Percentiles rank a stretch among this genome's conserved stretches.
Evolutionary conservation across 306 rosid genomes (phyloP).

Genomic region (Casuarina cunninghamiana): DNA sequence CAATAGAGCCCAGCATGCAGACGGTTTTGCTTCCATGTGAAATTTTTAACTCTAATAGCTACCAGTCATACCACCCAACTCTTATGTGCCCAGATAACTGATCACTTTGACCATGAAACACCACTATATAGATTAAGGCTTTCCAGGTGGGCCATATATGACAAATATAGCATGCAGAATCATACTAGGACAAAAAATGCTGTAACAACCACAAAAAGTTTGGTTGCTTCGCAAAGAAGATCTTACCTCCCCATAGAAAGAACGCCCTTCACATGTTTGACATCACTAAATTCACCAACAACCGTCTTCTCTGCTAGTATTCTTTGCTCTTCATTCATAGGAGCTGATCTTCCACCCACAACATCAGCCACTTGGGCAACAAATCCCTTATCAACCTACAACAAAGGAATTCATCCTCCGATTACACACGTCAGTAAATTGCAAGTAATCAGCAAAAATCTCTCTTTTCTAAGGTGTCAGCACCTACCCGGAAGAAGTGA

Average conservation of each 20-base stretch:
- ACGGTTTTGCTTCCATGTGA: neutral
- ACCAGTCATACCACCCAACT: neutral
- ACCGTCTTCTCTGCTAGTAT: slow-evolving; percentile 65
- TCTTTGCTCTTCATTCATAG: slow-evolving; percentile 83
- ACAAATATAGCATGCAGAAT: neutral
- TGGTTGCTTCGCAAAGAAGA: slow-evolving; percentile 11
- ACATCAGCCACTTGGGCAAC: slow-evolving; percentile 98
- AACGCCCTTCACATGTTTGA: slow-evolving; percentile 91
- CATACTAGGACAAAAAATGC: neutral
- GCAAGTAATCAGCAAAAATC: neutral
- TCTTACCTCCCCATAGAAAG: slow-evolving; percentile 96
- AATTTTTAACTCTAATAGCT: neutral
- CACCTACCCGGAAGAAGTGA: slow-evolving; percentile 81
- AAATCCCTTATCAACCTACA: slow-evolving; percentile 87
- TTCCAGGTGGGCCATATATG: neutral
- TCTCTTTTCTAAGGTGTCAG: slow-evolving; percentile 6
- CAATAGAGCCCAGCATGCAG: neutral
- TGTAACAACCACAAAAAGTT: neutral
- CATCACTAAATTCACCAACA: slow-evolving; percentile 82
- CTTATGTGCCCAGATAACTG: neutral
- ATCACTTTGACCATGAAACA: neutral
- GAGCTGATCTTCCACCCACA: slow-evolving; percentile 65
- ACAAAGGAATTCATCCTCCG: slow-evolving; percentile 17
- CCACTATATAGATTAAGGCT: neutral
- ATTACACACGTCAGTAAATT: slow-evolving; percentile 19